phyloP scores from a whole-genome alignment of 345 rosid genomes.

The Citrus cavaleriei region DNA sequence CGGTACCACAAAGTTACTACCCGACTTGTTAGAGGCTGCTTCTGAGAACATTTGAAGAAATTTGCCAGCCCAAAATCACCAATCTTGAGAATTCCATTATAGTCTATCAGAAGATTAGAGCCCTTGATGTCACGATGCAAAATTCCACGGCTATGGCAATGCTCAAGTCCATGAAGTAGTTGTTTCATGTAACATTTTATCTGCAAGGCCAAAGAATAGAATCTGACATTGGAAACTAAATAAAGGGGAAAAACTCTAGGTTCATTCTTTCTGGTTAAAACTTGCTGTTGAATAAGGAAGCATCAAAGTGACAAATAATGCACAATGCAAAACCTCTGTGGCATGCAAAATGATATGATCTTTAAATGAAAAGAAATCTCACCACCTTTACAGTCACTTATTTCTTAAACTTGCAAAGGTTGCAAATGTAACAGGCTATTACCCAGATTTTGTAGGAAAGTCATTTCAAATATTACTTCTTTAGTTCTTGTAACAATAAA shows the following conservation, averaged over 20 bases:
- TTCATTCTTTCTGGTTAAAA: neutral
- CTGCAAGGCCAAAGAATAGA: conserved; percentile 24
- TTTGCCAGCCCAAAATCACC: conserved; percentile 59
- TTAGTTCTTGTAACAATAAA: neutral
- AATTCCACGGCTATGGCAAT: conserved; percentile 54
- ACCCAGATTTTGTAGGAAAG: neutral
- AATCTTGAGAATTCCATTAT: conserved; percentile 47
- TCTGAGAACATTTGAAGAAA: conserved; percentile 27
- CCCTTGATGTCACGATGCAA: conserved; percentile 61
- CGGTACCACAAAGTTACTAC: conserved; percentile 61
- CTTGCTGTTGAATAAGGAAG: neutral
- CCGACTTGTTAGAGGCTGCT: conserved; percentile 57
- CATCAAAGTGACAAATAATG: neutral
- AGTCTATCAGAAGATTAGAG: conserved; percentile 41
- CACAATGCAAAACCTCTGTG: neutral
- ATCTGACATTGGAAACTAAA: neutral
- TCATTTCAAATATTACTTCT: neutral
- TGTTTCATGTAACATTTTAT: conserved; percentile 60
- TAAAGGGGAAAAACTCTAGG: neutral
- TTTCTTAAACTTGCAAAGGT: neutral
- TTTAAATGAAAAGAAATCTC: neutral
- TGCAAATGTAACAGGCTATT: neutral
- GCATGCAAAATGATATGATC: neutral
- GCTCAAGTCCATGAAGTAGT: conserved; percentile 47
- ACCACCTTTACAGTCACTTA: neutral